These are phyloP conservation scores for Colletotrichum noveboracense DNA, from an alignment of 2,329 filamentous ascomycete genomes.

Conservation along the genomic window DNA sequence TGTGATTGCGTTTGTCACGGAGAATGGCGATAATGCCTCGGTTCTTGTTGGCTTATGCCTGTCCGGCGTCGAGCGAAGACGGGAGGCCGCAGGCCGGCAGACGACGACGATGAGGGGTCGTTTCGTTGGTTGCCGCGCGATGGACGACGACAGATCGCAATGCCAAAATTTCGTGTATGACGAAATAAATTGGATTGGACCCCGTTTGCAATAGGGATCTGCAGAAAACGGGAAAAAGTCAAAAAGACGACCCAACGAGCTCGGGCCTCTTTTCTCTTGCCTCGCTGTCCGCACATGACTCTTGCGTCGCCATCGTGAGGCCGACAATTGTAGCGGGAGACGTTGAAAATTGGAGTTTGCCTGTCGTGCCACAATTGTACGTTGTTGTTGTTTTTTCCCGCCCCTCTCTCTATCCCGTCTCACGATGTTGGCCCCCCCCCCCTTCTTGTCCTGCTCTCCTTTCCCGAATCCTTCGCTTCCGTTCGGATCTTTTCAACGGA, in stretches of 20 bases:
- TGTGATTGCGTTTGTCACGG: neutral
- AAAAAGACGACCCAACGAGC: neutral
- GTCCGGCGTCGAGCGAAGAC: neutral
- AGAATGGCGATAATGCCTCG: neutral
- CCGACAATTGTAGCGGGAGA: neutral
- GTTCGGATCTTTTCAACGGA: neutral
- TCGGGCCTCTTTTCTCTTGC: neutral
- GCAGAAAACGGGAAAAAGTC: neutral
- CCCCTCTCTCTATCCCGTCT: neutral
- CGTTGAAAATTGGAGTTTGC: neutral
- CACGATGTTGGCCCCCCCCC: neutral
- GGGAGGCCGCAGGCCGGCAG: neutral
- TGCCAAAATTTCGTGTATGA: neutral
- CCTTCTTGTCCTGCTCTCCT: neutral
- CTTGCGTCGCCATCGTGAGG: neutral
- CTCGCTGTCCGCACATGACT: neutral
- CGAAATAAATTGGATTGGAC: neutral
- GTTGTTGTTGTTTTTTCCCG: neutral
- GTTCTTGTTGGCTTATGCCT: neutral
- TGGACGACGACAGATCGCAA: neutral
- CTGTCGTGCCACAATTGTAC: neutral
- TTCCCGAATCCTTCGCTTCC: neutral
- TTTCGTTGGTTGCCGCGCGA: neutral
- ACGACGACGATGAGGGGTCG: neutral
- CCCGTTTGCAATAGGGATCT: slow-evolving; percentile 14